These are phyloP conservation scores for Erythrobasidium hasegawianum DNA, from an alignment of 1,284 basidiomycete species.

Conservation along the genomic window DNA sequence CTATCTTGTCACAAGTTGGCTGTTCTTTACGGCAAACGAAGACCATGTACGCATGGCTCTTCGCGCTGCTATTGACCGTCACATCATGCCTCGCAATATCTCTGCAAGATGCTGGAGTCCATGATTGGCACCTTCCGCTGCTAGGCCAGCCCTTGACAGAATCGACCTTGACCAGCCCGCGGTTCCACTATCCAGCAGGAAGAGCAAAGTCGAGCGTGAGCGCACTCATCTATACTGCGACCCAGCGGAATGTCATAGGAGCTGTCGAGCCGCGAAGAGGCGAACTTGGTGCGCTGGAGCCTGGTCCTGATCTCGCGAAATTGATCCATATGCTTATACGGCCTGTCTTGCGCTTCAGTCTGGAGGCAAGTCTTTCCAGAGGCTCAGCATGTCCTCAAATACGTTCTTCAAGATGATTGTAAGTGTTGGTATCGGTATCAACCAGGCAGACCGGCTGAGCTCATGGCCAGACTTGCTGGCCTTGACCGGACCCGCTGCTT, in stretches of 20 bases:
- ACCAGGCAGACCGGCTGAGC: slow-evolving; percentile 11
- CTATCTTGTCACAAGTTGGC: too few species aligned
- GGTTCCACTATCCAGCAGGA: slow-evolving; percentile 27
- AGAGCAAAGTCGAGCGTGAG: slow-evolving; percentile 45
- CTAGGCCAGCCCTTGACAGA: slow-evolving; percentile 62
- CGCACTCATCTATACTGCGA: slow-evolving; percentile 64
- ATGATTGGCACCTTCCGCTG: slow-evolving; percentile 78
- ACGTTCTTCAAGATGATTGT: slow-evolving; percentile 58
- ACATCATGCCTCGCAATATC: slow-evolving; percentile 6
- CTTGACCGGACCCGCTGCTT: slow-evolving; percentile 22
- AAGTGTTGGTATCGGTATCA: neutral
- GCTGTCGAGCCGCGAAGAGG: slow-evolving; percentile 70
- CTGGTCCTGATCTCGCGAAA: neutral
- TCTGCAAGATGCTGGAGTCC: slow-evolving; percentile 59
- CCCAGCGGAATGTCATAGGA: slow-evolving; percentile 71
- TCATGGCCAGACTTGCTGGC: too few species aligned
- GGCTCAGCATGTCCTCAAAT: slow-evolving; percentile 66
- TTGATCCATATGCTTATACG: neutral
- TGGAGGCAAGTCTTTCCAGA: slow-evolving; percentile 75
- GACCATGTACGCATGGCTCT: too few species aligned
- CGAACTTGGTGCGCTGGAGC: slow-evolving; percentile 59
- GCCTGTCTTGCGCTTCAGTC: slow-evolving; percentile 52
- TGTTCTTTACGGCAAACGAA: too few species aligned
- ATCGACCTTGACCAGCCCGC: slow-evolving; percentile 1
- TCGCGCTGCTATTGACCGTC: neutral